phyloP scores from a whole-genome alignment of 345 rosid genomes.

The Anastatica hierochuntica region DNA sequence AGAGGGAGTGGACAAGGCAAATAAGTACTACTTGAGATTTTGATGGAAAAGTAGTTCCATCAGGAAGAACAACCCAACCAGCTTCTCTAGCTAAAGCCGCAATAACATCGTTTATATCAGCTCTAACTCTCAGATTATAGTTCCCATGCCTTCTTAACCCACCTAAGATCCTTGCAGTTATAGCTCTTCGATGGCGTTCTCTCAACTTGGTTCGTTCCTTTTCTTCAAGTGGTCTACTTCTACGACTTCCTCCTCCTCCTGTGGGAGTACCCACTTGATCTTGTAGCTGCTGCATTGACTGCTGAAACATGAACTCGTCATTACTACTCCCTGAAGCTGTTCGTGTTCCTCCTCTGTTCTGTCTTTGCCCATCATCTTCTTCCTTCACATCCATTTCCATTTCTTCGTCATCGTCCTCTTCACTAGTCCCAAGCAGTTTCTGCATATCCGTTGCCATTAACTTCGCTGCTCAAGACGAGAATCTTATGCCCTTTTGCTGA shows the following conservation, averaged over 20 bases:
- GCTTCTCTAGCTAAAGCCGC: conserved; percentile 99
- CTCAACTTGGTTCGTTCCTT: conserved; percentile 96
- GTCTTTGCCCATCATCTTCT: conserved; percentile 60
- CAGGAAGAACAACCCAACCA: conserved; percentile 99
- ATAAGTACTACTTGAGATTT: conserved; percentile 82
- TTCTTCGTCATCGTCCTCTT: conserved; percentile 93
- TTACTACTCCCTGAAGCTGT: conserved; percentile 36
- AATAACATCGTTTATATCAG: conserved; percentile 97
- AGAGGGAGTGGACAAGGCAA: too few species aligned
- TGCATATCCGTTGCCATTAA: conserved; percentile 81
- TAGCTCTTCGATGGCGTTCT: conserved; percentile 94
- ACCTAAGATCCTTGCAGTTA: conserved; percentile 94
- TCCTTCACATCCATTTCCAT: conserved; percentile 84
- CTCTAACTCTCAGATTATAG: conserved; percentile 96
- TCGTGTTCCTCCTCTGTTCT: conserved; percentile 49
- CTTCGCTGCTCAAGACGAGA: conserved; percentile 15
- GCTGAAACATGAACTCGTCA: conserved; percentile 50
- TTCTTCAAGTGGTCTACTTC: conserved; percentile 81
- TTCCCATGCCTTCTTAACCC: conserved; percentile 96
- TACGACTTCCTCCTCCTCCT: conserved; percentile 52
- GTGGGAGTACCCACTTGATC: conserved; percentile 68
- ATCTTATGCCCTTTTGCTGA: conserved; percentile 4
- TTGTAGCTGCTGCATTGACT: conserved; percentile 55
- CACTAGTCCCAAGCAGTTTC: conserved; percentile 57
- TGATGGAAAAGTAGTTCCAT: conserved; percentile 97